phyloP scores from a whole-genome alignment of 306 rosid genomes.

The Pachyrhizus erosus region DNA sequence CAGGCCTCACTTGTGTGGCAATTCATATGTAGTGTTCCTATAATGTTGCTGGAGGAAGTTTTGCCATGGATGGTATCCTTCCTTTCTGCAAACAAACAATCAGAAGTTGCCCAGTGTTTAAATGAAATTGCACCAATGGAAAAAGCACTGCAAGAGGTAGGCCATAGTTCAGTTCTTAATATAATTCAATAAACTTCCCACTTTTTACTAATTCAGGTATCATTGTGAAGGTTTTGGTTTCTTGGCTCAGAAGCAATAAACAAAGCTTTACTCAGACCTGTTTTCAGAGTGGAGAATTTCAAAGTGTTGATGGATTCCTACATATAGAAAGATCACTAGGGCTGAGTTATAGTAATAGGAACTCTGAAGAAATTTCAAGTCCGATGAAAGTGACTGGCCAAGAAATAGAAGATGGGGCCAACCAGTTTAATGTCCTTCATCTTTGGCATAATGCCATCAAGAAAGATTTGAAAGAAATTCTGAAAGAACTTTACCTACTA shows the following conservation, averaged over 20 bases:
- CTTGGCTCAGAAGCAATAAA: constrained; percentile 64
- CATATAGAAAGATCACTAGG: constrained; percentile 46
- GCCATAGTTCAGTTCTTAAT: constrained; percentile 34
- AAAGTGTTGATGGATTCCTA: constrained; percentile 45
- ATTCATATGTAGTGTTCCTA: constrained; percentile 85
- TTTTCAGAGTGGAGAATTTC: constrained; percentile 50
- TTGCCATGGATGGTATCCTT: constrained; percentile 76
- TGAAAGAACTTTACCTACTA: constrained; percentile 63
- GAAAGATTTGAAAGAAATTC: constrained; percentile 68
- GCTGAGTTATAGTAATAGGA: constrained; percentile 51
- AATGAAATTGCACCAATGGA: constrained; percentile 72
- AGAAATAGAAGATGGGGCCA: constrained; percentile 54
- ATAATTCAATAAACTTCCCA: constrained; percentile 17
- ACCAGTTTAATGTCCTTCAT: constrained; percentile 72
- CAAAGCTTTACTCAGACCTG: constrained; percentile 35
- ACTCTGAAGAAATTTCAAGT: constrained; percentile 48
- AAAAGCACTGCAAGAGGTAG: constrained; percentile 80
- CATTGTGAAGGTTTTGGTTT: constrained; percentile 72
- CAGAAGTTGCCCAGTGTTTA: constrained; percentile 63
- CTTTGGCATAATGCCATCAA: constrained; percentile 79
- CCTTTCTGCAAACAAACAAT: constrained; percentile 67
- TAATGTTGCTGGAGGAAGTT: constrained; percentile 71
- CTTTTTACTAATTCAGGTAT: constrained; percentile 45
- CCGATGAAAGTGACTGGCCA: constrained; percentile 26
- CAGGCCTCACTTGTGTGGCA: constrained; percentile 93